A percentile compares a stretch with the other conserved stretches of the same genome.
These are phyloP conservation scores for Ajuga reptans DNA, from an alignment of 305 asterid species.

Conservation along the genomic window DNA sequence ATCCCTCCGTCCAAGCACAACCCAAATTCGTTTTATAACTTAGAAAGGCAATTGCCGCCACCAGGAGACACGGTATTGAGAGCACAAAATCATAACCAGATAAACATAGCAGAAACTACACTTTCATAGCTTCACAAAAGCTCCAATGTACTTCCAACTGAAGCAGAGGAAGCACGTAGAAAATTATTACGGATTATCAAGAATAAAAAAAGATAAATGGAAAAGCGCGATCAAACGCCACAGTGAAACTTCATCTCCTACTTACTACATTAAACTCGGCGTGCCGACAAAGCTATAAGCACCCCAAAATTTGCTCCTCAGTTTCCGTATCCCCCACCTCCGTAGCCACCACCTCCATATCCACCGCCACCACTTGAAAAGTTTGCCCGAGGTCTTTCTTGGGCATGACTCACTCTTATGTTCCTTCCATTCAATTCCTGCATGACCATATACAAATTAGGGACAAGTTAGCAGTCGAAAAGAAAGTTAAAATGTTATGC, in stretches of 20 bases:
- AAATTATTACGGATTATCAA: not conserved
- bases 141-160: not conserved
- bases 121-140: too few relatives aligned
- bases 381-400: slow-evolving; percentile 50
- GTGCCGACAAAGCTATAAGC: slow-evolving; percentile 5
- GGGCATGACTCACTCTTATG: slow-evolving; percentile 56
- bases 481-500: not conserved
- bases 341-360: slow-evolving; percentile 22
- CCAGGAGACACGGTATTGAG: too few relatives aligned
- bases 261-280: not conserved
- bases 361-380: slow-evolving; percentile 26
- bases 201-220: not conserved
- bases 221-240: not conserved
- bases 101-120: not conserved
- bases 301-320: slow-evolving; percentile 14
- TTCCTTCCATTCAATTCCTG: slow-evolving; percentile 64
- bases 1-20: too few relatives aligned
- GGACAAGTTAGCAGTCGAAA: not conserved
- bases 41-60: too few relatives aligned
- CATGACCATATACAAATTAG: not conserved
- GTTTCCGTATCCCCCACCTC: too few relatives aligned
- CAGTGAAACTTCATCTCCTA: not conserved
- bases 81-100: not conserved
- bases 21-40: too few relatives aligned
- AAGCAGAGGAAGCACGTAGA: not conserved